phyloP scores from a whole-genome alignment of 805 yeast genomes.

The Candida berthetii region DNA sequence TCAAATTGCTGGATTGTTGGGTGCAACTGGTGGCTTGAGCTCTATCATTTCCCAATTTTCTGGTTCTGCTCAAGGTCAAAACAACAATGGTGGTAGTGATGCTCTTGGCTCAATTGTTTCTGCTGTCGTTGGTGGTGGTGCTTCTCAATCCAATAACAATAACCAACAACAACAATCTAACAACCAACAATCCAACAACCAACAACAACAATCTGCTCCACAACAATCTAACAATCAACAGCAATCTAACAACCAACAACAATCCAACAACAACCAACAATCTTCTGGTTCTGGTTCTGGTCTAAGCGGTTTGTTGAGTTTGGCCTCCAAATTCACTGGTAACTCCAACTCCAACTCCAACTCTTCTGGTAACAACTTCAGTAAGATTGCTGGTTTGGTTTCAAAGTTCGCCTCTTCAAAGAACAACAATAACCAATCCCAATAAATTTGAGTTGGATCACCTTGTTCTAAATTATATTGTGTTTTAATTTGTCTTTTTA shows the following conservation, averaged over 20 bases:
- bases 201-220: background rate
- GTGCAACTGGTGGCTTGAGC: slow-evolving; percentile 2
- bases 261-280: background rate
- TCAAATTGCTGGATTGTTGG: background rate
- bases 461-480: too few relatives aligned
- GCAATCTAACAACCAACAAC: background rate
- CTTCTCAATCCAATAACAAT: background rate
- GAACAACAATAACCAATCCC: background rate
- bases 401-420: background rate
- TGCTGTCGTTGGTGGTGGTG: background rate
- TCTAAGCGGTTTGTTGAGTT: background rate
- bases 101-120: background rate
- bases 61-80: background rate
- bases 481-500: too few relatives aligned
- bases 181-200: background rate
- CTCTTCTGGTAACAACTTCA: background rate
- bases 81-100: background rate
- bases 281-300: background rate
- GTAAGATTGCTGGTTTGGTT: background rate
- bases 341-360: background rate
- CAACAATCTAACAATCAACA: slow-evolving; percentile 1
- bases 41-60: slow-evolving; percentile 1
- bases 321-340: background rate
- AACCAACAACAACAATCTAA: background rate
- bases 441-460: too few relatives aligned